Base-by-base conservation (phyloP, 805 yeast genomes). In the Blastobotrys chiropterorum region DNA sequence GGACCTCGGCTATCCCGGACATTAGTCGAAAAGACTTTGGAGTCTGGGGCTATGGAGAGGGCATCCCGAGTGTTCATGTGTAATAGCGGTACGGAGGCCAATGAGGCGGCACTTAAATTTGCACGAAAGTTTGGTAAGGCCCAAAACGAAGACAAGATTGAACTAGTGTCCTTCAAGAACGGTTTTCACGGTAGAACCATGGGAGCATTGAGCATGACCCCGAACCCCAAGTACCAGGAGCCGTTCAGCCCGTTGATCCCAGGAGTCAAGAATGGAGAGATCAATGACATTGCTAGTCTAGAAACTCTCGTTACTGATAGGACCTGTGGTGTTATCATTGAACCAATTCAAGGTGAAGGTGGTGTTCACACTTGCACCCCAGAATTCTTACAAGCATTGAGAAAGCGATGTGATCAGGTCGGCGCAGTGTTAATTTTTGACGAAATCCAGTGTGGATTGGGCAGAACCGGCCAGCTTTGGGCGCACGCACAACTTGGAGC, bases 311-410 rank as follows among this genome's bases (percentile, higher is more conserved):
- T 86, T 45, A 72, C 76, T 55, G 82, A 79, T 2, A 80, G 81
- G 57, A 84, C 90, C 1, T 88, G 96, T 60, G 99, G 90, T 50
- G 94, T 94, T 30, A 94, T 94, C 51, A 83, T 94, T 39, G 99
- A 94, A 71, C 99, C 99, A 19, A 84, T 94, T 53, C 99, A 94
- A 73, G 99, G 98, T 59, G 99, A 92, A 72, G 98, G 99, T 53
- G 99, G 99, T 52, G 83, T 92, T 16, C 81, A 82, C 62, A 81
- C 84, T 17, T 78, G 88, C 53, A 74, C 78, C 39, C 59, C 69
- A 0, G 86, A 82, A 43, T 90, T 87, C 64, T 74, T 92, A 56
- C 64, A 74, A 2, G 81, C 80, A 47, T 72, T 92, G 65, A 83
- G 85, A 59, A 68, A 78, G 60, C 69, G 86, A 52, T 88, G 97